Base-by-base conservation (phyloP, 179 eudicot species). In the Gypsophila paniculata region DNA sequence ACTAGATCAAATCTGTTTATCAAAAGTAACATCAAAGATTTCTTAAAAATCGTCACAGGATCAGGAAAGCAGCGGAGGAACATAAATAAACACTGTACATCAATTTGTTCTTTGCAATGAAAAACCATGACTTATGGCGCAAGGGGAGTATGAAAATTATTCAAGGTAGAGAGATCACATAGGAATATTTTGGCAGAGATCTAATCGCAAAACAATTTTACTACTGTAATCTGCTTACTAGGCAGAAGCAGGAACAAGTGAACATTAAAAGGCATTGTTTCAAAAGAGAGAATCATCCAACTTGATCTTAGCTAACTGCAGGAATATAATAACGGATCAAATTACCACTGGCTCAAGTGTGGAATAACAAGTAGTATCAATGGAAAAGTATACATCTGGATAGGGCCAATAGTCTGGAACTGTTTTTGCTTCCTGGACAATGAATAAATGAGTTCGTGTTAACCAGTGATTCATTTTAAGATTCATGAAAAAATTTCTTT, bases 361-460 rank as follows among this genome's bases (percentile, higher is more conserved):
- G 75, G 97, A 93, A 86, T 93, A 96, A 48, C 91, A 93, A 80
- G 91, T 97, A 80, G 91, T 97, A 77, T 93, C 98, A 71, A 93
- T 90, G 70, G 98, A 93, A 82, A 93, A 93, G 87, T 93, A 93
- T 76, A 91, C 91, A 79, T 91, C 97, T 77, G 98, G 98, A 85
- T 89, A 91, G 10, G 98, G 34, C 34, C 34, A 4, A 29, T 29
- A 29, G 34, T 29, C 98, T 77, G 96, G 87, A 4, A 87, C 83
- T 15, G 98, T 89, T 78, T 93, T 91, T 72, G 84, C 88, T 84
- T 89, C 97, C 98, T 91, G 92, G 62, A 82, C 69, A 71, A 42
- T 14, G 75, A 42, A 32, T 38, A 55, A 55, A 71, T 21, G 42
- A 42, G 67, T 59, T 67, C 64, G 26, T 2, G n/a, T 26, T 2